Evolutionary conservation across 805 yeast genomes (phyloP).

Genomic region (Starmerella tilneyi): DNA sequence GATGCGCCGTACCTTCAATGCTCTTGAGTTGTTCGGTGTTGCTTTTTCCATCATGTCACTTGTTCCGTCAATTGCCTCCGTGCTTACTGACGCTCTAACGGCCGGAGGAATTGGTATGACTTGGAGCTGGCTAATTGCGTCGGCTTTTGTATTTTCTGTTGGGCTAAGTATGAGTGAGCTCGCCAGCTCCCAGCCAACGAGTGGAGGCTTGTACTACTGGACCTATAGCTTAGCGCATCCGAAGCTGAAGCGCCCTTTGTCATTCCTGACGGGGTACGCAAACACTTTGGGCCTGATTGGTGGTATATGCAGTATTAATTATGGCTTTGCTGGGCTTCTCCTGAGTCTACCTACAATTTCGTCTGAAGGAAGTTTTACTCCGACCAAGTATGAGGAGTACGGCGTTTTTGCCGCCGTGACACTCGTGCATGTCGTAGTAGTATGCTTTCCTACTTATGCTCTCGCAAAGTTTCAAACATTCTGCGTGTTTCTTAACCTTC

Average conservation of each 20-base stretch:
- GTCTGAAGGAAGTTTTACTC: conserved; percentile 40
- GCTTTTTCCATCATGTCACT: conserved; percentile 67
- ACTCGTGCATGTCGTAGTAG: conserved; percentile 42
- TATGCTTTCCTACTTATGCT: conserved; percentile 47
- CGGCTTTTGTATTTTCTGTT: conserved; percentile 45
- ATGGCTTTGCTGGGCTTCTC: conserved; percentile 41
- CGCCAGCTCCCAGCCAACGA: conserved; percentile 61
- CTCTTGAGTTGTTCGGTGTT: conserved; percentile 57
- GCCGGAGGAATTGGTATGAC: conserved; percentile 57
- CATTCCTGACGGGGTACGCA: conserved; percentile 56
- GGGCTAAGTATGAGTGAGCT: conserved; percentile 57
- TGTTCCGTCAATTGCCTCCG: conserved; percentile 49
- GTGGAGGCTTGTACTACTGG: conserved; percentile 67
- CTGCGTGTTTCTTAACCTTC: conserved; percentile 46
- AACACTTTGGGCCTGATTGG: conserved; percentile 58
- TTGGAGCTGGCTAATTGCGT: conserved; percentile 65
- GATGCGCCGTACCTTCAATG: conserved; percentile 47
- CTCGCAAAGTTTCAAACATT: conserved; percentile 51
- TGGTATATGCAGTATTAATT: conserved; percentile 57
- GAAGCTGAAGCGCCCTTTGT: conserved; percentile 40
- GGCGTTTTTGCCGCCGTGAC: conserved; percentile 60
- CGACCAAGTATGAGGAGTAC: conserved; percentile 46
- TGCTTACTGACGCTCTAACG: conserved; percentile 42
- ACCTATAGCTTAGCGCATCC: conserved; percentile 58
- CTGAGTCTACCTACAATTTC: conserved; percentile 31